Evolutionary conservation across 768 basidiomycete species (phyloP).

Genomic region (Asterophora lycoperdoides): DNA sequence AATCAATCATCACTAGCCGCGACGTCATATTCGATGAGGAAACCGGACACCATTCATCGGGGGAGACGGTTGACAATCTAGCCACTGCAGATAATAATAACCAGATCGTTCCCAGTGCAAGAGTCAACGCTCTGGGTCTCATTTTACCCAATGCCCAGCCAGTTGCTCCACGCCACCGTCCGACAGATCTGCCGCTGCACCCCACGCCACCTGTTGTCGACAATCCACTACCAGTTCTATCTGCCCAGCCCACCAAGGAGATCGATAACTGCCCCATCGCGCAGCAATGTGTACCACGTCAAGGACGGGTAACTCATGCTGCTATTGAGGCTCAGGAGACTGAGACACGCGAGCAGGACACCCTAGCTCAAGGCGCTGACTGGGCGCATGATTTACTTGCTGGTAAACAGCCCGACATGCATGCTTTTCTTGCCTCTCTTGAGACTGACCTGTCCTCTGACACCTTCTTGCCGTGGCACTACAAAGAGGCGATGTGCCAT

Average conservation of each 20-base stretch:
- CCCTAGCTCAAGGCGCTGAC: neutral
- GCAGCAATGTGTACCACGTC: neutral
- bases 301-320: neutral
- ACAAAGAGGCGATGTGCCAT: constrained; percentile 12
- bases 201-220: neutral
- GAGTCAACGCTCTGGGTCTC: neutral
- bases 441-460: neutral
- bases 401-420: too few relatives aligned
- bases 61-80: too few relatives aligned
- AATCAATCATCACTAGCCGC: constrained; percentile 1
- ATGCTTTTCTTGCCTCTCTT: neutral
- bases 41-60: constrained; percentile 3
- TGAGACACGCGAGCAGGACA: neutral
- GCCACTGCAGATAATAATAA: too few relatives aligned
- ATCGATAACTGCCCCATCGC: neutral
- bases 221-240: too few relatives aligned
- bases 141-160: neutral
- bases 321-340: neutral
- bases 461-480: neutral
- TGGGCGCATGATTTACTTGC: neutral
- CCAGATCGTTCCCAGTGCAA: neutral
- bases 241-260: too few relatives aligned
- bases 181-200: neutral
- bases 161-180: neutral
- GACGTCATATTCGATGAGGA: constrained; percentile 24